Percentiles rank a stretch among this genome's conserved stretches.
Conservation (phyloP, 2,329 filamentous ascomycete species). For the Aspergillus brasiliensis region DNA sequence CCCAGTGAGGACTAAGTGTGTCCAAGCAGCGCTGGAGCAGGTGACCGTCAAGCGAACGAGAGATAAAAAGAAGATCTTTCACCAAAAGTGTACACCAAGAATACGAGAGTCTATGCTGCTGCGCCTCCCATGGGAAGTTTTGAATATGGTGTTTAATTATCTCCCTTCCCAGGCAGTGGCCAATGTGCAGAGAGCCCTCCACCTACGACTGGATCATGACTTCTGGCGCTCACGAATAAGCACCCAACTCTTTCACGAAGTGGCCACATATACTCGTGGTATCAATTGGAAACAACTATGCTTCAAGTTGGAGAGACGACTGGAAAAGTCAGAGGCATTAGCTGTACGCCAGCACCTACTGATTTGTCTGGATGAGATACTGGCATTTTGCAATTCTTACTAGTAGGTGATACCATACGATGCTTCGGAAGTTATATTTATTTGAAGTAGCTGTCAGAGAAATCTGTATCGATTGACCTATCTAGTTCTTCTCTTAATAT, state of each 20-base stretch:
- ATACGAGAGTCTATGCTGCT: too few relatives aligned
- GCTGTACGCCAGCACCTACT: neutral
- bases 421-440: neutral
- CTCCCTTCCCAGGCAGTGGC: neutral
- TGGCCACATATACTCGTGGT: neutral
- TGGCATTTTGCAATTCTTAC: neutral
- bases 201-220: neutral
- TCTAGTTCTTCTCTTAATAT: too few relatives aligned
- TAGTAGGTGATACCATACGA: too few relatives aligned
- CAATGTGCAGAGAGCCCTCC: neutral
- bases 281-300: neutral
- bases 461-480: too few relatives aligned
- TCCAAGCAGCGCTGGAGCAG: neutral
- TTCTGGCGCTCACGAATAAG: neutral
- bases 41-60: neutral
- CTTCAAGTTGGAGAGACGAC: neutral
- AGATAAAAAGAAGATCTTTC: neutral
- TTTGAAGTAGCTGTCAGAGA: too few relatives aligned
- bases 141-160: neutral
- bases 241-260: neutral
- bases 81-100: neutral
- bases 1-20: neutral
- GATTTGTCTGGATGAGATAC: neutral
- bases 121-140: neutral
- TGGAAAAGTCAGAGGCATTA: neutral